Evolutionary conservation across 768 basidiomycete genomes (phyloP), one percentile per base, ranked within the genome.

Genomic region (Auricularia heimuer): DNA sequence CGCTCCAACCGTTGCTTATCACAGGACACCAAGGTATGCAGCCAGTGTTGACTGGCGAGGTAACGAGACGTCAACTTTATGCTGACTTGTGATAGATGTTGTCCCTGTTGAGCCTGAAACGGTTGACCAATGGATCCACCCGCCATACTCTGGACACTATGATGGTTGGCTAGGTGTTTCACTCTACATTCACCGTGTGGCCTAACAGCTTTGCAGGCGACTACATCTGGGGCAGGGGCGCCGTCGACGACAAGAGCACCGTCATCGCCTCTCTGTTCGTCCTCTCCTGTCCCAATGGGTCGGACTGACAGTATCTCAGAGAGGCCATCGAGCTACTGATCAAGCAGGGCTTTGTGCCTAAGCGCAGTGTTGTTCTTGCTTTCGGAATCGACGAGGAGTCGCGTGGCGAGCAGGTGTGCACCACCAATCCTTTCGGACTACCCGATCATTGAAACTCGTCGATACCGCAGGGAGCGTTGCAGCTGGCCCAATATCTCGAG

Each of bases 381-480:
- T 88, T 83, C 67, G 87, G 77, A 18, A 92, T 90, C 67, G 90
- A 92, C 68, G 91, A 92, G 72, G 90, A 91, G 76, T 77, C 82
- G 64, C 78, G 79, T 64, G 86, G 86, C 47, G 62, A 63, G 39
- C 74, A 80, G 67, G 84, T 82, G 75, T 66, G 66, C 54, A 45
- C 44, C 3, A 16, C 6, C 8, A 6, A 16, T 63, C 45, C 35
- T 33, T 21, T n/a, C 35, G 21, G 36, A 34, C 29, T 45, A 3
- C 37, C 58, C 16, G n/a, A 44, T 54, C n/a, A n/a, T 39, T 4
- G 36, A 7, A 42, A 8, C 8, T 42, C 8, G 39, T 14, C 39
- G 12, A 42, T 42, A 37, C n/a, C 39, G 3, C 64, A 82, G 78
- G 82, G 82, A 4, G 83, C 84, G 0, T 63, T 66, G 0, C 65